Evolutionary conservation across 441 rosid genomes (phyloP).

Genomic region (Gossypium lobatum): DNA sequence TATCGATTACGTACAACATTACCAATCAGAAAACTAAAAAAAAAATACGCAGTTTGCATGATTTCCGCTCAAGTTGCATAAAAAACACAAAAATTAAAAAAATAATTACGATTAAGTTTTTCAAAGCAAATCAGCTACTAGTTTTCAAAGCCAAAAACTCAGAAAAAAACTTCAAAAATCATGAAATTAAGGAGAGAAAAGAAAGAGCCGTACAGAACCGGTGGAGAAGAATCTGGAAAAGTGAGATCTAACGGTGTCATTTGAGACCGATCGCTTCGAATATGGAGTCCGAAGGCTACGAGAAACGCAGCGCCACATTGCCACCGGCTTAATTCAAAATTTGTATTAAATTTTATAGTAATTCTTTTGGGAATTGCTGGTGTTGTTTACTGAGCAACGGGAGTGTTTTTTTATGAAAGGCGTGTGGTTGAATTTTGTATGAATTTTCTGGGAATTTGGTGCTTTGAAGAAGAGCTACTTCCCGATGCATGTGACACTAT

Average conservation of each 20-base stretch:
- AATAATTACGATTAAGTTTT: too few species aligned
- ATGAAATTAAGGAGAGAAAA: not conserved
- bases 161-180: not conserved
- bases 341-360: not conserved
- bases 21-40: not conserved
- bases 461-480: not conserved
- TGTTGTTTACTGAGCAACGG: not conserved
- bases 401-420: not conserved
- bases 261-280: conserved; percentile 39
- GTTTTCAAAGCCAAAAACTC: not conserved
- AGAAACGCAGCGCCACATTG: conserved; percentile 97
- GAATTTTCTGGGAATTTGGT: not conserved
- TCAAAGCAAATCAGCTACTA: not conserved
- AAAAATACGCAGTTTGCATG: not conserved
- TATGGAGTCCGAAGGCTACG: conserved; percentile 65
- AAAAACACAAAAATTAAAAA: conserved; percentile 3
- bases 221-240: conserved; percentile 66
- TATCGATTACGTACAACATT: not conserved
- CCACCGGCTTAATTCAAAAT: not conserved
- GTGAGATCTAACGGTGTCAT: conserved; percentile 53
- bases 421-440: not conserved
- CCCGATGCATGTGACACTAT: not conserved
- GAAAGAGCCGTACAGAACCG: conserved; percentile 43
- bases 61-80: not conserved
- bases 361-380: not conserved